These are phyloP conservation scores for Trichoderma asperelloides DNA, from an alignment of 495 filamentous ascomycete species.

Conservation along the genomic window DNA sequence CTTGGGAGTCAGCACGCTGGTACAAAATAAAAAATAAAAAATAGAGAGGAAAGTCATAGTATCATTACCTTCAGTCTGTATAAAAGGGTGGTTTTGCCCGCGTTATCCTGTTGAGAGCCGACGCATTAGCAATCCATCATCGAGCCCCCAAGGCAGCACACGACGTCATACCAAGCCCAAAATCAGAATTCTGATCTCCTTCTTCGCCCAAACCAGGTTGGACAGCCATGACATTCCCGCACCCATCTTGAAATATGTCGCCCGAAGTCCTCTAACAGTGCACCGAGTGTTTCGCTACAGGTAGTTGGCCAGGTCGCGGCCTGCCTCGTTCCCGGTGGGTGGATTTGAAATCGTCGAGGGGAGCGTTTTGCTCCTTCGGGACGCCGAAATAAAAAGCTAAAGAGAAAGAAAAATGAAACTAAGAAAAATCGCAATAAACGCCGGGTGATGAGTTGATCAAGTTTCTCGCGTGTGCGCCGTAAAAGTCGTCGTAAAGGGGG, in stretches of 20 bases:
- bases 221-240: slow-evolving; percentile 69
- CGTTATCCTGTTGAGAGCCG: slow-evolving; percentile 67
- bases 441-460: background rate
- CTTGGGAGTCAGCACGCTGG: slow-evolving; percentile 1
- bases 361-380: background rate
- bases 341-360: background rate
- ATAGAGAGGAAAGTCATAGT: background rate
- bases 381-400: background rate
- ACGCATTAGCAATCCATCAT: slow-evolving; percentile 15
- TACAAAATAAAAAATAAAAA: background rate
- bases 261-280: slow-evolving; percentile 8
- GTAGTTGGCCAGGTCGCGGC: background rate
- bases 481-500: background rate
- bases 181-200: slow-evolving; percentile 95
- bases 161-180: slow-evolving; percentile 67
- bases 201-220: slow-evolving; percentile 75
- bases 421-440: background rate
- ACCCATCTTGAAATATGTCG: slow-evolving; percentile 53
- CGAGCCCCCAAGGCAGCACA: background rate
- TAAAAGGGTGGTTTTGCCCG: slow-evolving; percentile 92
- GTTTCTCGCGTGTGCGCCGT: background rate
- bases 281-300: slow-evolving; percentile 4
- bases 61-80: slow-evolving; percentile 82
- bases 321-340: background rate
- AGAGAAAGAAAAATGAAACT: background rate